phyloP scores from a whole-genome alignment of 371 early-diverging fungal genomes.

The Mucor irregularis region DNA sequence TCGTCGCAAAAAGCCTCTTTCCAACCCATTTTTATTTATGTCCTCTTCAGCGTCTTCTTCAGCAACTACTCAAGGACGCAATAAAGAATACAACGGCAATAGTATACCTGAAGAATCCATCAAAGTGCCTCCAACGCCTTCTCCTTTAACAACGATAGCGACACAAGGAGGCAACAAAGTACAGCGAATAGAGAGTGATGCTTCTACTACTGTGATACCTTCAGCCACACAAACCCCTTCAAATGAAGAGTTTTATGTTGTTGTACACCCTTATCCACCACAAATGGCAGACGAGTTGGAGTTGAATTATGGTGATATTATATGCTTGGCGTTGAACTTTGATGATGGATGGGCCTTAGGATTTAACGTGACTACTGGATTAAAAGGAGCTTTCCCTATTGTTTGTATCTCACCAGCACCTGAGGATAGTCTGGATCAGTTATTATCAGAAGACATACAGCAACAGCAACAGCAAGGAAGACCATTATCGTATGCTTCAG shows the following conservation, averaged over 20 bases:
- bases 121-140: no score
- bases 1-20: neutral
- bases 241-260: constrained; percentile 35
- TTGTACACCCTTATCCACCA: constrained; percentile 47
- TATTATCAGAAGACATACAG: constrained; percentile 10
- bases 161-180: neutral
- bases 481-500: neutral
- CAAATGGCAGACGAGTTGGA: constrained; percentile 64
- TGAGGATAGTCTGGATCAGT: constrained; percentile 30
- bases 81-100: no score
- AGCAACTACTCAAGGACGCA: neutral
- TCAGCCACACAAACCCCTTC: neutral
- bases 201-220: neutral
- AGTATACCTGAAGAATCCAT: neutral
- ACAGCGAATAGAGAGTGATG: neutral
- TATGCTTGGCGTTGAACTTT: constrained; percentile 54
- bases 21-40: constrained; percentile 1
- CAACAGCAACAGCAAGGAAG: neutral
- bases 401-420: constrained; percentile 52
- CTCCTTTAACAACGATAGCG: no score
- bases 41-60: neutral
- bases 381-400: constrained; percentile 68
- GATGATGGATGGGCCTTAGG: constrained; percentile 78
- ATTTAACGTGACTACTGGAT: constrained; percentile 56
- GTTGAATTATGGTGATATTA: constrained; percentile 59